A percentile compares a stretch with the other conserved stretches of the same genome.
These are phyloP conservation scores for Acer negundo DNA, from an alignment of 345 rosid genomes.

Conservation along the genomic window DNA sequence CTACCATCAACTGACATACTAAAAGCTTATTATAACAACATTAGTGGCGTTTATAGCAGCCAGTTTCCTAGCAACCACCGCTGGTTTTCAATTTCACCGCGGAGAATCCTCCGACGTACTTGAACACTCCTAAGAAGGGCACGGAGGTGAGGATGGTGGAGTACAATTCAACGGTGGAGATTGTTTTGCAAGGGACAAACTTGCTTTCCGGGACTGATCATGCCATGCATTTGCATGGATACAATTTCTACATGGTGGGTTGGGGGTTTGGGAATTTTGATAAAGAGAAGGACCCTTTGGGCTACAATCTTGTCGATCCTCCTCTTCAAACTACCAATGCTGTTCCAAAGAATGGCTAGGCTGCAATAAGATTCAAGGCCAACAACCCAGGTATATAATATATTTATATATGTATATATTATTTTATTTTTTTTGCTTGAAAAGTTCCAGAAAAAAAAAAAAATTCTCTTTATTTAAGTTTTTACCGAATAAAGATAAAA, in stretches of 20 bases:
- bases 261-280: slow-evolving; percentile 50
- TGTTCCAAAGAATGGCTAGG: slow-evolving; percentile 50
- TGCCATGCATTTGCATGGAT: slow-evolving; percentile 59
- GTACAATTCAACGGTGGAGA: slow-evolving; percentile 36
- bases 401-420: too few species aligned
- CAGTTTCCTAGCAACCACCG: slow-evolving; percentile 40
- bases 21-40: slow-evolving; percentile 39
- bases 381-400: slow-evolving; percentile 37
- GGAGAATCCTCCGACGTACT: neutral
- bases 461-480: too few species aligned
- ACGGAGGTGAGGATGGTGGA: slow-evolving; percentile 33
- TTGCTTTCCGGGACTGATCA: slow-evolving; percentile 34
- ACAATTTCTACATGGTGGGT: slow-evolving; percentile 51
- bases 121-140: neutral
- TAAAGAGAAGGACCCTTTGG: slow-evolving; percentile 28
- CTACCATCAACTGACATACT: slow-evolving; percentile 34
- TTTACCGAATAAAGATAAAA: too few species aligned
- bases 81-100: slow-evolving; percentile 26
- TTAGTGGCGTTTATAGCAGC: slow-evolving; percentile 12
- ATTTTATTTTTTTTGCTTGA: too few species aligned
- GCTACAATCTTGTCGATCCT: slow-evolving; percentile 43
- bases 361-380: slow-evolving; percentile 37
- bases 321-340: slow-evolving; percentile 35
- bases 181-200: slow-evolving; percentile 50
- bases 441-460: too few species aligned